These are phyloP conservation scores for Neonectria hederae DNA, from an alignment of 2,329 filamentous ascomycete genomes.

Conservation along the genomic window DNA sequence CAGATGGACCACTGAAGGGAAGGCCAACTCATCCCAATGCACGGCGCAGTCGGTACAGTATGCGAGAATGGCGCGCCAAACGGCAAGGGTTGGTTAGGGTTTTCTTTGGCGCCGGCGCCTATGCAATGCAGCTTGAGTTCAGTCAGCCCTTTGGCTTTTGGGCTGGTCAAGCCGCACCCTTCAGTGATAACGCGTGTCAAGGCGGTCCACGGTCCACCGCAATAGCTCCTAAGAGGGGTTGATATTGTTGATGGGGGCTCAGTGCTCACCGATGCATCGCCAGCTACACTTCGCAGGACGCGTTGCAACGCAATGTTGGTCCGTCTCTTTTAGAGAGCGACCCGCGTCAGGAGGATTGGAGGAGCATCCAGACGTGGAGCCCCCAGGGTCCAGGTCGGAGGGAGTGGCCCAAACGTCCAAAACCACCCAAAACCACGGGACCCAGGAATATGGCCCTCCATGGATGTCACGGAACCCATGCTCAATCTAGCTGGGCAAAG, in stretches of 20 bases:
- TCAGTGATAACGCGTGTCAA: conserved; percentile 7
- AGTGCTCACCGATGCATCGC: not conserved
- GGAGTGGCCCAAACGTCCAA: conserved; percentile 2
- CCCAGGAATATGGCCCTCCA: not conserved
- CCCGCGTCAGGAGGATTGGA: conserved; percentile 9
- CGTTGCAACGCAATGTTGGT: not conserved
- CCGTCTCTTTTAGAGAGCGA: conserved; percentile 5
- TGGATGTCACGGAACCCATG: conserved; percentile 20
- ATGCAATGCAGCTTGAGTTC: conserved; percentile 34
- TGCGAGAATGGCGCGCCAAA: conserved; percentile 33
- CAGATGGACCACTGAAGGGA: conserved; percentile 27
- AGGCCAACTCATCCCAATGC: conserved; percentile 24
- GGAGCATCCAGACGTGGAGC: conserved; percentile 15
- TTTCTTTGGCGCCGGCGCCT: conserved; percentile 36
- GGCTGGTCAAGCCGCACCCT: conserved; percentile 10
- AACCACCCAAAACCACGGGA: not conserved
- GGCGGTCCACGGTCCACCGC: conserved; percentile 8
- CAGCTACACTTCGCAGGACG: conserved; percentile 6
- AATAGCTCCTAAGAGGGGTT: not conserved
- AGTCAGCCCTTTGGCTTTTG: conserved; percentile 11
- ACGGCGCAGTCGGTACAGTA: conserved; percentile 26
- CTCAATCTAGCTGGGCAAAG: conserved; percentile 10
- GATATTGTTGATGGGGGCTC: not conserved
- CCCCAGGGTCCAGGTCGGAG: conserved; percentile 25
- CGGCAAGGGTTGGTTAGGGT: conserved; percentile 16